Evolutionary conservation across 2,329 filamentous ascomycete genomes (phyloP), one percentile per base, ranked within the genome.

Genomic region (Aspergillus sp.): DNA sequence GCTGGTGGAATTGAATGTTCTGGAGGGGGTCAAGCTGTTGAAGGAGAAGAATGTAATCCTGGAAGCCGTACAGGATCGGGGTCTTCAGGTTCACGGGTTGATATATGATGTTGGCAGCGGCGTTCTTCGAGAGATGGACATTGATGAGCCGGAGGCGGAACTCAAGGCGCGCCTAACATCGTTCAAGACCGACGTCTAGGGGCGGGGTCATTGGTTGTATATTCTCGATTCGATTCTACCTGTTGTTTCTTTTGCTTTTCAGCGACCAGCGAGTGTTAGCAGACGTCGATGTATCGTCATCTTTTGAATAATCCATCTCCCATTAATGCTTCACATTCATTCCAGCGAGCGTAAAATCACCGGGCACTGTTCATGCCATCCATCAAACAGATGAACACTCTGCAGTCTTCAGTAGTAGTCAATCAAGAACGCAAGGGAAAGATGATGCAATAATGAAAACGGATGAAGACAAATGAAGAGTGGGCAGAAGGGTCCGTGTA

Each of bases 1-100:
- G 66, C 78, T 96, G 63, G 89, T 89, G 5, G 90, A 94, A 80
- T 78, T 93, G 69, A 95, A 95, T 73, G 90, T 96, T 17, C 81
- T 87, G 67, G 81, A 84, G 36, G 89, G 90, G 23, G 81, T 94
- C 60, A 81, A 87, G 66, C 84, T 86, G 19, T 76, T 95, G 59
- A 85, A 88, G 80, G 82, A 86, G 71, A 92, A 92, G 75, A 80
- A 83, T 53, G 84, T 85, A 23, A 84, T 96, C 30, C 82, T 87
- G 69, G 88, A 91, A 63, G 91, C 90, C 25, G 85, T 92, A 61
- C 76, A 80, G 65, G 87, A 91, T 68, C 82, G 90, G 28, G 89
- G 88, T 1, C 76, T 96, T 45, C 80, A 89, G 76, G 84, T 96
- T 5, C 91, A 95, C 74, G 91, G 91, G n/a, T 82, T 88, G 56